phyloP scores from a whole-genome alignment of 371 early-diverging fungal species.

The Choanephora cucurbitarum region DNA sequence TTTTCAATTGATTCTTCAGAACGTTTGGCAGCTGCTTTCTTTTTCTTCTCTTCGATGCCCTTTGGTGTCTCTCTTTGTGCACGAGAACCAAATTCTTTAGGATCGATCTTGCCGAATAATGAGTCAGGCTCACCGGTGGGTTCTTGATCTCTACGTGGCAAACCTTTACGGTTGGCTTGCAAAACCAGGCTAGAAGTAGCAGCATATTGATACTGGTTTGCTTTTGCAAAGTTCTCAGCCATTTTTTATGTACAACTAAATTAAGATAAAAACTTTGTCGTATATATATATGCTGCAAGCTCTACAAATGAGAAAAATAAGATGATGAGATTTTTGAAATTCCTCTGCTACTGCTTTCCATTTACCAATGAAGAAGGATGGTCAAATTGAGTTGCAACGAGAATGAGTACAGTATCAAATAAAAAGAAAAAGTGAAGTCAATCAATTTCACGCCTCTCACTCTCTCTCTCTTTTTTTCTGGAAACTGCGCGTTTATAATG shows the following conservation, averaged over 20 bases:
- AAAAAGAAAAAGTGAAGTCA: background rate
- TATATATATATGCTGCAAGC: conserved; percentile 5
- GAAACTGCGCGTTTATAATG: too few species aligned
- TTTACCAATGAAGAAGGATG: background rate
- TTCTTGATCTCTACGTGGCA: conserved; percentile 88
- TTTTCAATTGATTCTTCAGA: conserved; percentile 54
- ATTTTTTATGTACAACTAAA: conserved; percentile 33
- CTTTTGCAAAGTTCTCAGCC: conserved; percentile 79
- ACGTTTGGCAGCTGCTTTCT: conserved; percentile 50
- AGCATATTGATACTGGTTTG: conserved; percentile 86
- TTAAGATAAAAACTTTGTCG: conserved; percentile 8
- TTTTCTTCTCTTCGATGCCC: conserved; percentile 69
- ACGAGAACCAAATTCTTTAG: conserved; percentile 84
- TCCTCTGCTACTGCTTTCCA: background rate
- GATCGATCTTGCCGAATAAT: conserved; percentile 83
- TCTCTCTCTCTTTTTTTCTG: too few species aligned
- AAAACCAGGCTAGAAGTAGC: conserved; percentile 94
- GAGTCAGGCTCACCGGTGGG: conserved; percentile 96
- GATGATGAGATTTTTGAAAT: background rate
- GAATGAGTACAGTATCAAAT: background rate
- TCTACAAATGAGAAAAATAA: background rate
- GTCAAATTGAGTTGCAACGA: background rate
- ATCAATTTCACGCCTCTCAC: background rate
- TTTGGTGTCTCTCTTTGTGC: conserved; percentile 72
- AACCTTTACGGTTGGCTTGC: conserved; percentile 81